A percentile compares a stretch with the other conserved stretches of the same genome.
phyloP scores from a whole-genome alignment of 345 rosid genomes.

The Ceriops zippeliana region DNA sequence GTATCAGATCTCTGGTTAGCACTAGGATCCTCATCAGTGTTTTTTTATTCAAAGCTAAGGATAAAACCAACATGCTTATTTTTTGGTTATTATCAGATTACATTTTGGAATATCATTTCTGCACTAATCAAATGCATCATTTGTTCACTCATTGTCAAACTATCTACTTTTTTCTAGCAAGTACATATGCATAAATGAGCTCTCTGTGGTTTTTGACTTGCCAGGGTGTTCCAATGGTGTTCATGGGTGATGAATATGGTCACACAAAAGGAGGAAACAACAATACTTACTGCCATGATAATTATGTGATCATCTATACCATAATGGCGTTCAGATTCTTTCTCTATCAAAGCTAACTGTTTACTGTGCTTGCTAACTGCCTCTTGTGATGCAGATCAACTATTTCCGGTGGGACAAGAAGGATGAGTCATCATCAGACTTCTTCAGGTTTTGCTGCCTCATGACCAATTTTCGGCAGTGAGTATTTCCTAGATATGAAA shows the following conservation, averaged over 20 bases:
- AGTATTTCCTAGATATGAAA: constrained; percentile 20
- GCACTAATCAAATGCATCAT: too few relatives aligned
- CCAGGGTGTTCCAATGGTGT: constrained; percentile 97
- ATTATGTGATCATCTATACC: constrained; percentile 51
- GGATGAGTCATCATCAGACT: constrained; percentile 72
- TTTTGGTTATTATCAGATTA: too few relatives aligned
- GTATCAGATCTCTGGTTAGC: too few relatives aligned
- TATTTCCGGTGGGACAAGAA: constrained; percentile 89
- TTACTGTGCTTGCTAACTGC: constrained; percentile 19
- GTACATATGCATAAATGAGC: neutral
- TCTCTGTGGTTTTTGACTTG: constrained; percentile 23
- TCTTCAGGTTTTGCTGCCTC: constrained; percentile 74
- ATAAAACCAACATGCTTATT: too few relatives aligned
- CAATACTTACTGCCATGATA: constrained; percentile 94
- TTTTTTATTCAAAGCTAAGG: too few relatives aligned
- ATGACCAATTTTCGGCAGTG: constrained; percentile 81
- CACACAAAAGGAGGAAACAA: constrained; percentile 97
- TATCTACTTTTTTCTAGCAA: too few relatives aligned
- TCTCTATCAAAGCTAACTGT: constrained; percentile 4
- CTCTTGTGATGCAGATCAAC: constrained; percentile 52
- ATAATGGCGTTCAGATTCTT: constrained; percentile 6
- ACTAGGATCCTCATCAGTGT: too few relatives aligned
- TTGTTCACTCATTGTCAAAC: too few relatives aligned
- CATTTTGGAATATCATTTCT: too few relatives aligned
- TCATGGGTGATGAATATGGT: constrained; percentile 98